Conservation (phyloP, 176 grass and related monocot genomes). For the Dactylis glomerata region DNA sequence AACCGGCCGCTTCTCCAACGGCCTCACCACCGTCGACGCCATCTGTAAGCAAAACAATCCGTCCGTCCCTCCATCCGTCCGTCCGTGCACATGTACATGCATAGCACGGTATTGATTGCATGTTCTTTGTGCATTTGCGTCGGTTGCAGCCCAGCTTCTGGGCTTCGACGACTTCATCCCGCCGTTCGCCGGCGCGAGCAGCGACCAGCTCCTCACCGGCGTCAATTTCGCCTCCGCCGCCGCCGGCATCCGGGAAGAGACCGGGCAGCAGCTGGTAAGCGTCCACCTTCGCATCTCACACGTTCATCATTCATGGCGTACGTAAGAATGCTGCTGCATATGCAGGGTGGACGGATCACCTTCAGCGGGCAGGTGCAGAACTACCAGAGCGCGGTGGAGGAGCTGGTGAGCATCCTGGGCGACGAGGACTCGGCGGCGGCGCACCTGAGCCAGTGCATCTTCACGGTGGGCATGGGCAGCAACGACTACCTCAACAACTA, state of each 20-base stretch:
- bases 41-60: constrained; percentile 37
- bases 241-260: constrained; percentile 84
- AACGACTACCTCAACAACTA: constrained; percentile 99
- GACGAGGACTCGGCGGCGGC: constrained; percentile 53
- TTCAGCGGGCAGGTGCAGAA: constrained; percentile 68
- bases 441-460: constrained; percentile 87
- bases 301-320: not conserved
- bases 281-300: not conserved
- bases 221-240: constrained; percentile 90
- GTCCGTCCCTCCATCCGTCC: no score
- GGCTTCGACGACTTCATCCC: constrained; percentile 71
- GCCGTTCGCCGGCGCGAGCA: constrained; percentile 54
- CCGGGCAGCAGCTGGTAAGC: constrained; percentile 55
- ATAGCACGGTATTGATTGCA: no score
- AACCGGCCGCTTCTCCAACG: constrained; percentile 78
- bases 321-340: not conserved
- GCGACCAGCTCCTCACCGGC: constrained; percentile 62
- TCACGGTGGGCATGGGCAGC: constrained; percentile 92
- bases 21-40: constrained; percentile 77
- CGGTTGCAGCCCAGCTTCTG: constrained; percentile 59
- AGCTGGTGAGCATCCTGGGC: constrained; percentile 59
- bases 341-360: constrained; percentile 49
- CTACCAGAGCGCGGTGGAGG: constrained; percentile 70
- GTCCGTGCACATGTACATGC: no score
- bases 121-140: no score